These are phyloP conservation scores for Acanthamoeba culbertsoni DNA, from an alignment of 208 protist species.

Conservation along the genomic window DNA sequence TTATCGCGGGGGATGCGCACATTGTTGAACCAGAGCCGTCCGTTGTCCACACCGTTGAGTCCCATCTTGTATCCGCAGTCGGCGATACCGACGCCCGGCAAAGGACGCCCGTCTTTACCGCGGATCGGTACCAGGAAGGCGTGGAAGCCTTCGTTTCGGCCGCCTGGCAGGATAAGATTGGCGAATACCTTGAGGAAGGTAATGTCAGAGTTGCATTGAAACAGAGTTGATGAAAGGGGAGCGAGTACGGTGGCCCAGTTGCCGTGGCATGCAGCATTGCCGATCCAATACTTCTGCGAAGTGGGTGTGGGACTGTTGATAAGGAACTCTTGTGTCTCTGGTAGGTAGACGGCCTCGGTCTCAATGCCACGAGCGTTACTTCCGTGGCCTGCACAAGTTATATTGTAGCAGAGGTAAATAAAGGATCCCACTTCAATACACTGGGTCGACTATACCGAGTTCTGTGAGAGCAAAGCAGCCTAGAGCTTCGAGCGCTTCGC, in stretches of 20 bases:
- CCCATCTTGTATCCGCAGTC: slow-evolving; percentile 58
- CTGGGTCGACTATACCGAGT: background rate
- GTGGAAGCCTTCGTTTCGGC: slow-evolving; percentile 56
- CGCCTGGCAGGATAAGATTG: slow-evolving; percentile 52
- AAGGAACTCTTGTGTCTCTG: slow-evolving; percentile 72
- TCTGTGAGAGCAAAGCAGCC: slow-evolving; percentile 41
- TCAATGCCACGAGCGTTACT: slow-evolving; percentile 75
- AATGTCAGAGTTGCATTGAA: background rate
- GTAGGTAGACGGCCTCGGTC: slow-evolving; percentile 77
- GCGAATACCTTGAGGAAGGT: slow-evolving; percentile 52
- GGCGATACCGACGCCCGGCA: slow-evolving; percentile 46
- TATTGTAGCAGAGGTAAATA: no score
- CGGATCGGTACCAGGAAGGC: slow-evolving; percentile 59
- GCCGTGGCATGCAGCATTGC: slow-evolving; percentile 66
- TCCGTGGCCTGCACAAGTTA: slow-evolving; percentile 66
- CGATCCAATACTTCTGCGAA: slow-evolving; percentile 77
- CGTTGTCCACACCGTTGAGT: slow-evolving; percentile 56
- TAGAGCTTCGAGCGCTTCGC: background rate
- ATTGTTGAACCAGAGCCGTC: slow-evolving; percentile 32
- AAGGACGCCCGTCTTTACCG: background rate
- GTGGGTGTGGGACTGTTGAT: slow-evolving; percentile 74
- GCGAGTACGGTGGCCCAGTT: slow-evolving; percentile 64
- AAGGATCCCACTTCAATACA: background rate
- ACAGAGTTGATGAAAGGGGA: slow-evolving; percentile 35
- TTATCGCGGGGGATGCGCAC: slow-evolving; percentile 42